A percentile compares a stretch with the other conserved stretches of the same genome.
Conservation (phyloP, 805 yeast genomes). For the Candida montana region DNA sequence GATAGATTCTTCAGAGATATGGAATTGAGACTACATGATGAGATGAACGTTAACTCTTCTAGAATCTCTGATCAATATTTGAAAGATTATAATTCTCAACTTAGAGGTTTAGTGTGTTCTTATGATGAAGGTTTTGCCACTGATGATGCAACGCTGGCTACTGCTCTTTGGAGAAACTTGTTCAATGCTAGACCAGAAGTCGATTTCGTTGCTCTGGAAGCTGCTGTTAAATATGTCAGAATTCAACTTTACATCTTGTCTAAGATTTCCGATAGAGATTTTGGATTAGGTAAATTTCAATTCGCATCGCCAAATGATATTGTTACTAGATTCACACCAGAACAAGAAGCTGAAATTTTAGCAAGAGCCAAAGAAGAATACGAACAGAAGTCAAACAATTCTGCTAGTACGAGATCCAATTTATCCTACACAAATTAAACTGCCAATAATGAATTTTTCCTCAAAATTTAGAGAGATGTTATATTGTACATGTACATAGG, state of each 20-base stretch:
- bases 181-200: constrained; percentile 80
- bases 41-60: constrained; percentile 77
- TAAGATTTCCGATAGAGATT: constrained; percentile 83
- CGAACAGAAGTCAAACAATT: constrained; percentile 32
- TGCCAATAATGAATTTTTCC: too few species aligned
- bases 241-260: constrained; percentile 84
- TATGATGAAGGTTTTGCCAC: constrained; percentile 89
- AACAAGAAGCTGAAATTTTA: constrained; percentile 54
- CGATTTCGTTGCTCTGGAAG: constrained; percentile 80
- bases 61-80: constrained; percentile 79
- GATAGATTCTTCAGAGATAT: constrained; percentile 88
- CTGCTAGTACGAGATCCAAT: constrained; percentile 57
- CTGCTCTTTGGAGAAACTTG: constrained; percentile 85
- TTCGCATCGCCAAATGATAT: constrained; percentile 80
- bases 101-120: constrained; percentile 82
- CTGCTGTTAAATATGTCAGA: constrained; percentile 83
- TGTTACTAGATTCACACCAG: constrained; percentile 63
- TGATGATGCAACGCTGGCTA: constrained; percentile 72
- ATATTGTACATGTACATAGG: constrained; percentile 1
- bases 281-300: constrained; percentile 83
- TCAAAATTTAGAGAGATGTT: too few species aligned
- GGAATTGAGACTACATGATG: constrained; percentile 79
- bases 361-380: constrained; percentile 45
- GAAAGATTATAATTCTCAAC: constrained; percentile 85
- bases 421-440: constrained; percentile 42